Evolutionary conservation across 176 grass and related monocot species (phyloP).

Genomic region (Raddia guianensis): DNA sequence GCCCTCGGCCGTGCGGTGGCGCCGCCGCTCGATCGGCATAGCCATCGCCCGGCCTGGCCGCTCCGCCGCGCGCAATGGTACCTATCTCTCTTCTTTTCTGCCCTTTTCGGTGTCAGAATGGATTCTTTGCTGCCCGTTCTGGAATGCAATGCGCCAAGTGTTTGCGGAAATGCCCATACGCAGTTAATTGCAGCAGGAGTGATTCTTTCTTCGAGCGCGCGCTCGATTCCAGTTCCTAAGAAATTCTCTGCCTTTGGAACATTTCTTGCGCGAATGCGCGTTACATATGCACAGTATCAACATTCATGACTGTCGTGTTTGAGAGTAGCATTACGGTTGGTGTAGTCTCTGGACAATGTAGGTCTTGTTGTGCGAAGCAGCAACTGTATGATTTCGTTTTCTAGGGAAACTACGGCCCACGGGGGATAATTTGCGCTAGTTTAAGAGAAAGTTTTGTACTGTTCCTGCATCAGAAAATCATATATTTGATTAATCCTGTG

Average conservation of each 20-base stretch:
- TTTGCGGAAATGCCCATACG: constrained; percentile 23
- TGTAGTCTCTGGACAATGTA: background rate
- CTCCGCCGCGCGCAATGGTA: background rate
- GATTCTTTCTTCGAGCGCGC: background rate
- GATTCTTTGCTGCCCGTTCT: background rate
- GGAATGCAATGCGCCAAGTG: background rate
- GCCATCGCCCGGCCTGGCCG: background rate
- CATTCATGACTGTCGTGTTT: background rate
- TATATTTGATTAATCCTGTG: background rate
- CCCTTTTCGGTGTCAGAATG: background rate
- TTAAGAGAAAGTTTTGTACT: background rate
- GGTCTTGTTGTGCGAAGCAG: background rate
- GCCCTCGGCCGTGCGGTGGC: background rate
- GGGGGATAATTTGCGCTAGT: background rate
- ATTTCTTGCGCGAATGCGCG: background rate
- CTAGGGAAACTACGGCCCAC: background rate
- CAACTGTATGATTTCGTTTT: background rate
- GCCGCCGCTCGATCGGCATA: background rate
- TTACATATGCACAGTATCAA: background rate
- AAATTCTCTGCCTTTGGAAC: background rate
- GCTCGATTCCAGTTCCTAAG: background rate
- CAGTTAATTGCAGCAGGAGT: background rate
- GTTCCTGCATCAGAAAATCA: background rate
- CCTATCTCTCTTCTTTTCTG: too few species aligned
- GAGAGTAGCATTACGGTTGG: background rate